Evolutionary conservation across 176 grass and related monocot genomes (phyloP).

Genomic region (Lolium rigidum): DNA sequence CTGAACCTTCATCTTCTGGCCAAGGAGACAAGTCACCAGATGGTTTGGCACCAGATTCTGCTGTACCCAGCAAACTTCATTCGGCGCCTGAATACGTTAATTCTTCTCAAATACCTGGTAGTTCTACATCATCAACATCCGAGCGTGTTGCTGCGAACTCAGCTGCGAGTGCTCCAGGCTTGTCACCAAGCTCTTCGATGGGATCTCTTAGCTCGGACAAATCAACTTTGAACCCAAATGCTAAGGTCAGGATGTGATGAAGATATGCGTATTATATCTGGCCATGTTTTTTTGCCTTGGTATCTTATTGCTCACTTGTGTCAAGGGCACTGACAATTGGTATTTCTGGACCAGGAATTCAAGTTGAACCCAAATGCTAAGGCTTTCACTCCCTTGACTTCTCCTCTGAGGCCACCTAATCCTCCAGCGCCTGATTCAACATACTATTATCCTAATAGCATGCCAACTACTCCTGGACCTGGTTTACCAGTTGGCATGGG

Average conservation of each 20-base stretch:
- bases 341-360: conserved; percentile 64
- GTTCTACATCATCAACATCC: conserved; percentile 55
- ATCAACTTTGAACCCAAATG: conserved; percentile 66
- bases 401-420: conserved; percentile 47
- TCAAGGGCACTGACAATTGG: background rate
- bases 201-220: conserved; percentile 71
- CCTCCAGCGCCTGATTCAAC: conserved; percentile 60
- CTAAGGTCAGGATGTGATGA: conserved; percentile 54
- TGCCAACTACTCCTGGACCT: conserved; percentile 48
- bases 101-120: conserved; percentile 52
- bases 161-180: conserved; percentile 52
- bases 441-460: conserved; percentile 73
- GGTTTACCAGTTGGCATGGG: conserved; percentile 62
- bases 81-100: conserved; percentile 35
- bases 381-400: conserved; percentile 59
- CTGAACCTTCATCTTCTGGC: conserved; percentile 48
- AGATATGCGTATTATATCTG: conserved; percentile 15
- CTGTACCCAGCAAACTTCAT: conserved; percentile 50
- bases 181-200: conserved; percentile 70
- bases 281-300: background rate
- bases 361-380: conserved; percentile 77
- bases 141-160: conserved; percentile 55
- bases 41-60: conserved; percentile 29
- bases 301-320: background rate
- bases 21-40: conserved; percentile 46